These are phyloP conservation scores for Solanum chacoense DNA, from an alignment of 305 asterid species.

Conservation along the genomic window DNA sequence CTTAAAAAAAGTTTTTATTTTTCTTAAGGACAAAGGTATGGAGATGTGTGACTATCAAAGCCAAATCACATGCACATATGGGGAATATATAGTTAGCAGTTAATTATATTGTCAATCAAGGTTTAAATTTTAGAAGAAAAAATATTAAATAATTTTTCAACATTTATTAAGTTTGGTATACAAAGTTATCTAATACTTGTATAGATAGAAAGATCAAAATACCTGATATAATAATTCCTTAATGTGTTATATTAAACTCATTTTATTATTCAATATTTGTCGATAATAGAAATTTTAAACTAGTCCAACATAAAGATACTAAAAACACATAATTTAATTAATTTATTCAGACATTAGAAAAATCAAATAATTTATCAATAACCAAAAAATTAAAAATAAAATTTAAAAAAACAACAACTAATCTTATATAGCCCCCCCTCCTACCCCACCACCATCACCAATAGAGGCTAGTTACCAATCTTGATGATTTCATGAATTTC, in stretches of 20 bases:
- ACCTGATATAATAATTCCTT: background rate
- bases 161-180: background rate
- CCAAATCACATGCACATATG: constrained; percentile 16
- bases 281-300: background rate
- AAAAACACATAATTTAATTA: background rate
- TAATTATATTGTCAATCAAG: background rate
- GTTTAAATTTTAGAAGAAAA: background rate
- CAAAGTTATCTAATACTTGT: background rate
- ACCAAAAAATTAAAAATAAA: no score
- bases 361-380: no score
- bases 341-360: background rate
- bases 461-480: background rate
- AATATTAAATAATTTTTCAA: background rate
- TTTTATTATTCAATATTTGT: background rate
- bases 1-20: background rate
- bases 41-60: constrained; percentile 25
- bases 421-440: background rate
- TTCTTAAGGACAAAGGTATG: constrained; percentile 7
- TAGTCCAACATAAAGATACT: background rate
- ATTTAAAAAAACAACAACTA: no score
- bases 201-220: background rate
- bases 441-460: background rate
- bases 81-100: constrained; percentile 33
- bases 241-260: background rate
- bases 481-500: constrained; percentile 12